Evolutionary conservation across 1,284 basidiomycete genomes (phyloP).

Genomic region (Ustilago esculenta): DNA sequence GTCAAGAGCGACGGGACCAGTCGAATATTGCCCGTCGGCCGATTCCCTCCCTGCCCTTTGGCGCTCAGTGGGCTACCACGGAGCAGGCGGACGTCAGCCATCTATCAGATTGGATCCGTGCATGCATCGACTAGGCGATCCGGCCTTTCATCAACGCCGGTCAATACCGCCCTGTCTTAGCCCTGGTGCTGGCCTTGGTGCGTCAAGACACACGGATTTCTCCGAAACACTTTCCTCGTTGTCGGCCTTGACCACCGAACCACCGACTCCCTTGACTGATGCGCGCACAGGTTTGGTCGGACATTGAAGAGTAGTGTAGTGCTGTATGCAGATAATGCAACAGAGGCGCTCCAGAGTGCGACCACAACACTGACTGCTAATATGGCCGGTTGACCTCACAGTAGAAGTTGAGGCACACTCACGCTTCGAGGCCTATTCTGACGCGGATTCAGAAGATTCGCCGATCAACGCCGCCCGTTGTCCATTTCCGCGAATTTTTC

Average conservation of each 20-base stretch:
- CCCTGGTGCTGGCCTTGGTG: too few species aligned
- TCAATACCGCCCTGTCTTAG: constrained; percentile 26
- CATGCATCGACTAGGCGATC: background rate
- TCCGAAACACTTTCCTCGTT: too few species aligned
- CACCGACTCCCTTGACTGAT: too few species aligned
- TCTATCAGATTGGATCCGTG: background rate
- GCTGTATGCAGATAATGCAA: background rate
- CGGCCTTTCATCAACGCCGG: constrained; percentile 16
- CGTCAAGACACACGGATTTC: constrained; percentile 33
- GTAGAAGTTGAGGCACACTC: constrained; percentile 20
- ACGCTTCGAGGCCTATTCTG: constrained; percentile 9
- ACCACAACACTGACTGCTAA: too few species aligned
- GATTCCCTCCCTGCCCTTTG: too few species aligned
- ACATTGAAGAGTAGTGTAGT: constrained; percentile 12
- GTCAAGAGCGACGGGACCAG: too few species aligned
- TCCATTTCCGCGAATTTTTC: background rate
- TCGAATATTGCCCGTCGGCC: too few species aligned
- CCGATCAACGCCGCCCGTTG: too few species aligned
- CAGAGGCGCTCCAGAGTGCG: background rate
- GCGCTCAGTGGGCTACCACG: too few species aligned
- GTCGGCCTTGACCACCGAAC: too few species aligned
- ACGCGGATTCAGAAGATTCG: constrained; percentile 30
- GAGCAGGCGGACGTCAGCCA: constrained; percentile 9
- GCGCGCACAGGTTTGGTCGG: background rate
- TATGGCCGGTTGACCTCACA: too few species aligned